These are phyloP conservation scores for Glycine latifolia DNA, from an alignment of 306 rosid species.

Conservation along the genomic window DNA sequence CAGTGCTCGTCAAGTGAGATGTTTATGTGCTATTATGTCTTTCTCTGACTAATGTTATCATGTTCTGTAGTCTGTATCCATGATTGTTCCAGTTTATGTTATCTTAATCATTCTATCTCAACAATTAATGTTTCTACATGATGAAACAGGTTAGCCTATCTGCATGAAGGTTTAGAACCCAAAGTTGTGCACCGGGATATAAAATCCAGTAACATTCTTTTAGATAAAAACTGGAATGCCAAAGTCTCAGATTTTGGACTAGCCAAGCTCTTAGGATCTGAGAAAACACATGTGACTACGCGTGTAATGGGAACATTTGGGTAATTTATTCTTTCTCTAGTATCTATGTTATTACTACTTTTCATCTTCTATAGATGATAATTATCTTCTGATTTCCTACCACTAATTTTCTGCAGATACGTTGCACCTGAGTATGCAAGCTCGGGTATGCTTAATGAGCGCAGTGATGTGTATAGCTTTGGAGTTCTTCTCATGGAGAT, in stretches of 20 bases:
- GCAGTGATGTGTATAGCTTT: constrained; percentile 93
- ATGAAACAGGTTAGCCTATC: constrained; percentile 79
- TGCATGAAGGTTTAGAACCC: constrained; percentile 98
- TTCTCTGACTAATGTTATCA: background rate
- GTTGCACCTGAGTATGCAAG: constrained; percentile 98
- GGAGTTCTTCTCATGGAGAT: constrained; percentile 98
- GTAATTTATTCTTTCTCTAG: constrained; percentile 52
- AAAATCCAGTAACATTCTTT: constrained; percentile 94
- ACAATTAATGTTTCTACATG: constrained; percentile 28
- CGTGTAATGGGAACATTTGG: constrained; percentile 99
- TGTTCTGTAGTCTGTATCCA: constrained; percentile 28
- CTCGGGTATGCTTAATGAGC: constrained; percentile 96
- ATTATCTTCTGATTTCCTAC: background rate
- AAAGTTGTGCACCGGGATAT: constrained; percentile 97
- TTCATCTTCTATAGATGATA: constrained; percentile 1
- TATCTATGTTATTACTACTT: background rate
- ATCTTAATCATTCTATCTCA: background rate
- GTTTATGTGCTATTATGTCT: background rate
- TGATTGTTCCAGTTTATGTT: background rate
- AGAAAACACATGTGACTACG: constrained; percentile 84
- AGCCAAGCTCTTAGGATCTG: constrained; percentile 93
- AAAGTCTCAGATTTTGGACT: constrained; percentile 98
- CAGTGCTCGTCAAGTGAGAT: background rate
- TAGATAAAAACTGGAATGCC: constrained; percentile 90
- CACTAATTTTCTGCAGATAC: constrained; percentile 62